Evolutionary conservation across 805 yeast genomes (phyloP), one percentile per base, ranked within the genome.

Genomic region (Starmerella stellata): DNA sequence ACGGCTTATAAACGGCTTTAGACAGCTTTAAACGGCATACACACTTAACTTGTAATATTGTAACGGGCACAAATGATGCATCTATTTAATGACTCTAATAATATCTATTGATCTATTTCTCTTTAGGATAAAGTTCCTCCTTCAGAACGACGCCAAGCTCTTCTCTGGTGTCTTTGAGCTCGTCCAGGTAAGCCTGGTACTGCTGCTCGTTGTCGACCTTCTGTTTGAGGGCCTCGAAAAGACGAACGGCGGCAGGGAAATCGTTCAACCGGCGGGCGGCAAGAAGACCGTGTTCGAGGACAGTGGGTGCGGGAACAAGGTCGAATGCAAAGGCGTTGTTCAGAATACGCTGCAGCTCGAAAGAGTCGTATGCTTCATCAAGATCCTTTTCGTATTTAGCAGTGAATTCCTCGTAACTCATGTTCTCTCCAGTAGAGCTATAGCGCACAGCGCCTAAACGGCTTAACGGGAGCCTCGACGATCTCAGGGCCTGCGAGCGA

Each of bases 201-300:
- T 90, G 96, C 52, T 77, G 78, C 59, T 72, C 75, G 67, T 77
- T 81, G 64, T 87, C 95, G 48, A 90, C 96, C 70, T 90, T 90
- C 74, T 75, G 81, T 63, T 79, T 81, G 60, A 90, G 73, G 50
- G 63, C 96, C 70, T 87, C 98, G 55, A 90, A 90, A 41, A 93
- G 94, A 68, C 98, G 80, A 52, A 83, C 90, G 40, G 98, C 98
- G 44, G 96, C 85, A 45, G 98, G 95, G 66, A 81, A 81, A 68
- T 90, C 98, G 65, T 90, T 82, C 51, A 90, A 96, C 67, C 96
- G 81, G 75, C 98, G 85, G 53, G 95, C 85, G 35, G 98, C 98
- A 66, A 80, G 75, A 59, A 90, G 70, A 36, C 98, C 98, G 65
- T 78, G 80, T 65, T 81, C 94, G 57, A 90, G 71, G 46, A 90